A percentile compares a stretch with the other conserved stretches of the same genome.
These are phyloP conservation scores for Stephania yunnanensis DNA, from an alignment of 164 flowering plant genomes.

Conservation along the genomic window DNA sequence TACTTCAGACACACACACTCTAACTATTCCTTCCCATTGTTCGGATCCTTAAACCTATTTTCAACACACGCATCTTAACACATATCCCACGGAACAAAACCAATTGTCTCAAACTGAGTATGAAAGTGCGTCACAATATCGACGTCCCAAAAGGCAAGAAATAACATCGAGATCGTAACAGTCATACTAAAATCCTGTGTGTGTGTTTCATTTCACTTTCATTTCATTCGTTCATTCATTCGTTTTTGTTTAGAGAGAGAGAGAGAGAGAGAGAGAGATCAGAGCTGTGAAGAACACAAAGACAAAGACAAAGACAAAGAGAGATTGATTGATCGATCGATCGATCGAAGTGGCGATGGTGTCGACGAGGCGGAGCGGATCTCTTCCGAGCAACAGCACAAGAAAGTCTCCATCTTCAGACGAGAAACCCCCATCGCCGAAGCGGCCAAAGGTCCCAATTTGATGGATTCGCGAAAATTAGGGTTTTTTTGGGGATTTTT, in stretches of 20 bases:
- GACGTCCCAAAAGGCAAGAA: too few relatives aligned
- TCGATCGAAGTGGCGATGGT: constrained; percentile 43
- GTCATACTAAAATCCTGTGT: background rate
- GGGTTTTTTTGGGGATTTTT: background rate
- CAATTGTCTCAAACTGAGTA: too few relatives aligned
- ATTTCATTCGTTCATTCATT: background rate
- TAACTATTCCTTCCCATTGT: too few relatives aligned
- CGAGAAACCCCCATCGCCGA: constrained; percentile 70
- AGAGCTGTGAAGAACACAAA: background rate
- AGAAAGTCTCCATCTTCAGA: constrained; percentile 64
- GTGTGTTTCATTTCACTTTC: background rate
- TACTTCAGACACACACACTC: too few relatives aligned
- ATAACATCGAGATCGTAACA: background rate
- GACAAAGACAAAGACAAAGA: background rate
- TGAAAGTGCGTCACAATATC: too few relatives aligned
- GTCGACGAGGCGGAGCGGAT: constrained; percentile 83
- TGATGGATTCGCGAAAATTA: background rate
- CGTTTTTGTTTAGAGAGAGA: background rate
- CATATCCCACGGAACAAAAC: too few relatives aligned
- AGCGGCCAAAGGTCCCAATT: constrained; percentile 63
- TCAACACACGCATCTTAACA: too few relatives aligned
- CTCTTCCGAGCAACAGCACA: constrained; percentile 47
- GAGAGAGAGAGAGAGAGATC: background rate
- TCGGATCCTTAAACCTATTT: too few relatives aligned
- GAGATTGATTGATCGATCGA: background rate